Base-by-base conservation (phyloP, 169 alveolate genomes). In the Cryptosporidium muris region DNA sequence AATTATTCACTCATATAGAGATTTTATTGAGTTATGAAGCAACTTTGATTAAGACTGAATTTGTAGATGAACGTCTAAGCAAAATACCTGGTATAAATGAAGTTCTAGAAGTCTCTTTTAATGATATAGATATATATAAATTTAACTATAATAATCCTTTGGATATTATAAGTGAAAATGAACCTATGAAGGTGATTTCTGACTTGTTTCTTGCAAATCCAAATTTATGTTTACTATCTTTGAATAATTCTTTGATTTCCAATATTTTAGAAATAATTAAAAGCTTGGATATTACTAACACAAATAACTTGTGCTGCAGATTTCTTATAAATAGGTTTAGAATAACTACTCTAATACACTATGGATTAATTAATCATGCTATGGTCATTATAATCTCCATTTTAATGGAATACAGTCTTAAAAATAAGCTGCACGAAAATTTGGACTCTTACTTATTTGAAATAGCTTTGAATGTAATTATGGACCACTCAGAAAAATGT, bases 141-240 rank as follows among this genome's bases (percentile, higher is more conserved):
- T 74, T 25, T 60, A 48, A 12, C 2, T 56, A 43, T 45, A 7
- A 58, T 40, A 34, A 74, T 45, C 68, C 85, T 3, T 58, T 25
- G 40, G 11, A 37, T n/a, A 42, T 58, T 25, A 25, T 74, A n/a
- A 25, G 1, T 1, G 67, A 58, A 11, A 43, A 42, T 7, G 7
- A 58, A 5, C 42, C 54, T 5, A 53, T 12, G 2, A 45, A 74
- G n/a, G 45, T 74, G 11, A 49, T 74, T 2, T 2, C 60, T 7
- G 43, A 74, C 9, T 14, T 74, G 45, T 74, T 56, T 4, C 38
- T 74, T 74, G 54, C 85, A n/a, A 74, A 74, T 74, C 85, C 85
- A n/a, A 34, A 16, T 25, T 37, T 74, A 11, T 6, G 52, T 25
- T 1, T 74, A 12, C 38, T 60, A 8, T 0, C 25, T 34, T 7